Evolutionary conservation across 495 filamentous ascomycete species (phyloP), one percentile per base, ranked within the genome.

Genomic region (Thermothielavioides terrestris): DNA sequence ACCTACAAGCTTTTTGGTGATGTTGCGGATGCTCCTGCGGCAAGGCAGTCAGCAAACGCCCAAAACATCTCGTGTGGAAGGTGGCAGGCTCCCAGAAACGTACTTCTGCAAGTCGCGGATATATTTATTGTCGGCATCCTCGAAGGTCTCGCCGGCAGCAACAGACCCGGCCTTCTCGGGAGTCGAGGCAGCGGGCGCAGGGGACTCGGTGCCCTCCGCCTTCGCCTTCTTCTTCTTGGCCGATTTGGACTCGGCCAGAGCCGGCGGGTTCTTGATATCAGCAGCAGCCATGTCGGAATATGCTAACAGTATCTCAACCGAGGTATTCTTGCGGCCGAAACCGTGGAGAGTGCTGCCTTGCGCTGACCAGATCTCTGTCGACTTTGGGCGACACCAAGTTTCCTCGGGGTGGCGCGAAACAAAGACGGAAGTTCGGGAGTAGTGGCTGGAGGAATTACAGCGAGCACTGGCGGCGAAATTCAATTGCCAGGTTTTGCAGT

Each of bases 101-200:
- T 66, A 94, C 88, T 90, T 95, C 54, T 88, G 78, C 17, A 95
- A 74, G 58, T 96, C 90, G 62, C 83, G 87, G 55, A 95, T 73
- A 62, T 91, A 86, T 6, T 77, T 71, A 58, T 76, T 86, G 58
- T 94, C 89, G 38, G 60, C 48, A 40, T 77, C 79, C 41, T 84
- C 70, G 35, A 64, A 54, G 55, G 65, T 50, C 55, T 69, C 65
- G 55, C 67, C 57, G 51, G 55, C 51, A 31, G 64, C 52, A 18
- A 64, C 55, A 3, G 70, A 73, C 17, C 50, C 56, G 35, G 69
- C 42, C 60, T 68, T 67, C 27, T 69, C 71, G 27, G 75, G 61
- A 38, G 60, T 65, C 15, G 67, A 60, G 12, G 61, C 59, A 46
- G 63, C 56, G 20, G 70, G 66, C n/a, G 70, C 67, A 34, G 73